Base-by-base conservation (phyloP, 352 stramenopile genomes). In the Peronospora farinosa region DNA sequence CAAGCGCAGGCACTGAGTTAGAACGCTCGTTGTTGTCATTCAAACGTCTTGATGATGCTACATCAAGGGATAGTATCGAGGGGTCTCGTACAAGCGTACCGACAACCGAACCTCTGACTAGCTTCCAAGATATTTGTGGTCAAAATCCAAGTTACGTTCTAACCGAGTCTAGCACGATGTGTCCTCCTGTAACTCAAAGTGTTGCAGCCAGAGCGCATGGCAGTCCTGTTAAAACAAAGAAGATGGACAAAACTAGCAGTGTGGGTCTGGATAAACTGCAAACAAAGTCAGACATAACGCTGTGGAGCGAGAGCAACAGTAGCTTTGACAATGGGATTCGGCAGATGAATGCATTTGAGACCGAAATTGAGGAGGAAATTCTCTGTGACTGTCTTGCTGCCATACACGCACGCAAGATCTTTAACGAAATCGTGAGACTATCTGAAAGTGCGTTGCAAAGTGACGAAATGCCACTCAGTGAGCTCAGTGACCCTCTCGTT, bases 61-160 rank as follows among this genome's bases (percentile, higher is more conserved):
- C 15, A 30, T 3, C 25, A 28, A 41, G 1, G 25, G 51, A 47
- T 37, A 19, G 5, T 12, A 21, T n/a, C 7, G 9, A 33, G 10
- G 1, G 27, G 42, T 54, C 19, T n/a, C 39, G 17, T 0, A 5
- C 12, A 13, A 52, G 27, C 19, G 19, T 35, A 4, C 28, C 55
- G 17, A 17, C 23, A 38, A 50, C 28, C 16, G 60, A 67, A 27
- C 53, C 48, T 2, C 28, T 78, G 19, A 54, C 79, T 39, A 82
- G 68, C 21, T 70, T 84, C 5, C 79, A 91, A 63, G 80, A 89
- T 16, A 61, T 85, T 6, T 69, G 74, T 16, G 80, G 89, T 10
- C 81, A 94, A 45, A 94, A 94, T 36, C 67, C 75, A 23, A 92
- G 75, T 32, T 94, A 92, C 23, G 56, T 60, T 19, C 65, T 94